phyloP scores from a whole-genome alignment of 2,329 filamentous ascomycete species.

The Teratosphaeria pseudoeucalypti region DNA sequence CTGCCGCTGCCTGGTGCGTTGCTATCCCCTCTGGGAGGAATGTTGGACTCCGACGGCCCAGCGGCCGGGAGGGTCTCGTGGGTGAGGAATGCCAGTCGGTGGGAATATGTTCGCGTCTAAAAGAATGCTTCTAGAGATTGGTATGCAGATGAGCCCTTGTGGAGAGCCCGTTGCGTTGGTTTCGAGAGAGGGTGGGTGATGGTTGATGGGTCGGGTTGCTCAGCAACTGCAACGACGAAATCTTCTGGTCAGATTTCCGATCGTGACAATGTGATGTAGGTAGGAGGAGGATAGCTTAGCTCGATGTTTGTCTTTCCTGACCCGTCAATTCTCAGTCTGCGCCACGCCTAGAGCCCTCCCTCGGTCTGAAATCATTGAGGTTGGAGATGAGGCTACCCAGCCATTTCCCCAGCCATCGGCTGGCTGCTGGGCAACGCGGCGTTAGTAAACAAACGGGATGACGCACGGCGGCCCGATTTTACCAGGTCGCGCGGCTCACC shows the following conservation, averaged over 20 bases:
- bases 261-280: not conserved
- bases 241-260: not conserved
- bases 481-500: not conserved
- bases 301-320: not conserved
- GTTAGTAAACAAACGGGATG: not conserved
- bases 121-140: not conserved
- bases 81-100: slow-evolving; percentile 6
- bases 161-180: not conserved
- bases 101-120: not conserved
- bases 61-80: slow-evolving; percentile 9
- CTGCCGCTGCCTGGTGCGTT: slow-evolving; percentile 23
- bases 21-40: not conserved
- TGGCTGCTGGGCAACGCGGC: not conserved
- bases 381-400: not conserved
- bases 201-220: not conserved
- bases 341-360: not conserved
- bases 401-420: not conserved
- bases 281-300: not conserved
- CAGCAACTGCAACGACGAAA: not conserved
- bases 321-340: not conserved
- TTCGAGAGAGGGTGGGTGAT: not conserved
- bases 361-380: not conserved
- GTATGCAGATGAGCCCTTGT: not conserved
- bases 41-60: slow-evolving; percentile 8
- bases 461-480: not conserved